Base-by-base conservation (phyloP, 2,329 filamentous ascomycete genomes). In the Immersiporthe knoxdaviesiana region DNA sequence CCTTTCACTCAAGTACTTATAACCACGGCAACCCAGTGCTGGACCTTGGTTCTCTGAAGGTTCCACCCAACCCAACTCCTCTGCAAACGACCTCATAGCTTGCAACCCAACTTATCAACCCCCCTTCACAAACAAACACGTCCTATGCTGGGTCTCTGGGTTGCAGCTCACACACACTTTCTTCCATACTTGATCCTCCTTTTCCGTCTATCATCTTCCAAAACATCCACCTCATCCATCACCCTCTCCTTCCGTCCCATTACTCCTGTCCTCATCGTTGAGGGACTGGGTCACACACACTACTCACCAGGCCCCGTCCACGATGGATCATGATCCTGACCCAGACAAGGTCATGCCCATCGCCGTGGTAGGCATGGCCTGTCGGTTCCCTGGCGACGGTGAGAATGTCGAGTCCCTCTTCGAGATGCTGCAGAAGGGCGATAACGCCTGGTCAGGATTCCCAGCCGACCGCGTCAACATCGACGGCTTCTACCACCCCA, bases 361-460 rank as follows among this genome's bases (percentile, higher is more conserved):
- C 74, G 90, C 90, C 72, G 91, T 92, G 70, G 85, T 91, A 59
- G 89, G 89, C 71, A 88, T 90, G 83, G 86, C 89, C 60, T 89
- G 89, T 72, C 84, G 90, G 64, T 89, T 90, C 75, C 89, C 90
- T 14, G 78, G 87, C 50, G 73, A 75, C 68, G 87, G 88, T 70
- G 84, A 85, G 27, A 85, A 83, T 73, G 84, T 85, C 61, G 87
- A 90, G 52, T 82, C 84, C 41, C 87, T 91, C 65, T 93, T 91
- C 90, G 86, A 91, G 44, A 80, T 93, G 1, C 81, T 93, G 11
- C 84, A 87, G 73, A 85, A 88, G 72, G 90, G 90, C 16, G 83
- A 89, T 0, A 90, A 92, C 76, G 88, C 91, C 16, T 88, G 91
- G 75, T 81, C 84, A 54, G 83, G 84, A 68, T 81, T 91, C n/a